A percentile compares a stretch with the other conserved stretches of the same genome.
Conservation (phyloP, 164 flowering plant genomes). For the Aristolochia contorta region DNA sequence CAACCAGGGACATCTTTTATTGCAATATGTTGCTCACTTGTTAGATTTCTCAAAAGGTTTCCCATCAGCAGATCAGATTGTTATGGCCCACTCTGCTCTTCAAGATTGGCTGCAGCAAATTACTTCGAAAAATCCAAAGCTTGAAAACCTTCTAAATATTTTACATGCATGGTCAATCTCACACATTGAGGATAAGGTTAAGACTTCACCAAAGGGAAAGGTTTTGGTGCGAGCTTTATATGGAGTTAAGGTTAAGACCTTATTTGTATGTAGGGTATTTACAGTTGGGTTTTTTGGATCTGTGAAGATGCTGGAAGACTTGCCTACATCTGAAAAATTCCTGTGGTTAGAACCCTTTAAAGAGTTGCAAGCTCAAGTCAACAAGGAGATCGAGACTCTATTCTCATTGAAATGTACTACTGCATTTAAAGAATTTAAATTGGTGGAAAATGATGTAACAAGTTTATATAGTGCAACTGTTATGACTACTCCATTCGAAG, state of each 20-base stretch:
- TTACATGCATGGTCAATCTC: constrained; percentile 36
- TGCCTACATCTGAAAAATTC: constrained; percentile 37
- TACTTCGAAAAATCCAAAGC: constrained; percentile 37
- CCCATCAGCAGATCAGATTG: constrained; percentile 30
- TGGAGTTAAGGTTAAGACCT: constrained; percentile 64
- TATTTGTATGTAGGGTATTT: constrained; percentile 58
- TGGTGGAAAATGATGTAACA: constrained; percentile 37
- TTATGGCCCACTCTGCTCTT: constrained; percentile 38
- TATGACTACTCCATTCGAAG: constrained; percentile 16
- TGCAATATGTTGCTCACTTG: constrained; percentile 49
- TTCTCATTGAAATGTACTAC: constrained; percentile 21
- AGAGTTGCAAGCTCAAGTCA: constrained; percentile 41
- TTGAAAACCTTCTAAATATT: constrained; percentile 35
- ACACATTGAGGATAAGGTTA: constrained; percentile 53
- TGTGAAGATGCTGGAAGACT: constrained; percentile 32
- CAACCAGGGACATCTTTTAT: constrained; percentile 62
- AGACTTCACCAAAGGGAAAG: constrained; percentile 71
- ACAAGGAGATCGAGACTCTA: constrained; percentile 34
- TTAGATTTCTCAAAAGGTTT: constrained; percentile 19
- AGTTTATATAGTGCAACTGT: constrained; percentile 30
- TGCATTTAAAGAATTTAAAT: constrained; percentile 57
- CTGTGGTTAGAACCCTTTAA: constrained; percentile 58
- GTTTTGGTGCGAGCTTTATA: constrained; percentile 82
- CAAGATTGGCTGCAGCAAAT: constrained; percentile 62
- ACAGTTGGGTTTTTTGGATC: constrained; percentile 60